phyloP scores from a whole-genome alignment of 768 basidiomycete species.

The Phanerodontia chrysosporium region DNA sequence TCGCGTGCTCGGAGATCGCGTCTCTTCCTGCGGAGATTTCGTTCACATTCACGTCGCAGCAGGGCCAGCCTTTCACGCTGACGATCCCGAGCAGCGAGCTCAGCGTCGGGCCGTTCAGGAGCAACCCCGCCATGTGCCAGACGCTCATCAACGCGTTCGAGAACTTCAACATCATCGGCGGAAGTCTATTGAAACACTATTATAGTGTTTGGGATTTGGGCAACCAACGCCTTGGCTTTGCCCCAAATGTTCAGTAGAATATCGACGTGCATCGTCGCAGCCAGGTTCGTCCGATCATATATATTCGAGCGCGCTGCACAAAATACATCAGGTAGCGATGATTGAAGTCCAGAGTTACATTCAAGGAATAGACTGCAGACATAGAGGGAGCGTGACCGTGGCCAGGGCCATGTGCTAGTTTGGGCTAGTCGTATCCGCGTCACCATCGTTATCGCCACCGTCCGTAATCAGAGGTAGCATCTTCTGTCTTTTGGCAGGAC shows the following conservation, averaged over 20 bases:
- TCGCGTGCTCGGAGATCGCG: slow-evolving; percentile 43
- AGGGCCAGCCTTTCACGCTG: slow-evolving; percentile 46
- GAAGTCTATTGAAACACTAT: slow-evolving; percentile 55
- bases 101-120: slow-evolving; percentile 53
- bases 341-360: too few relatives aligned
- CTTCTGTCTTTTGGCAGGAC: too few relatives aligned
- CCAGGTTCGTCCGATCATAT: too few relatives aligned
- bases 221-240: slow-evolving; percentile 47
- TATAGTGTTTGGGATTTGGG: slow-evolving; percentile 58
- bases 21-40: slow-evolving; percentile 48
- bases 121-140: slow-evolving; percentile 45
- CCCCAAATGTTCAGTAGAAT: slow-evolving; percentile 27
- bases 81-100: slow-evolving; percentile 56
- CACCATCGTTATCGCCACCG: too few relatives aligned
- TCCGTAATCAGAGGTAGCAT: too few relatives aligned
- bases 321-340: too few relatives aligned
- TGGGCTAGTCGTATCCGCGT: too few relatives aligned
- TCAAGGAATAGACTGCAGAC: too few relatives aligned
- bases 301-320: too few relatives aligned
- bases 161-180: slow-evolving; percentile 46
- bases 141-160: slow-evolving; percentile 59
- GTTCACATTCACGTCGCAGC: slow-evolving; percentile 49
- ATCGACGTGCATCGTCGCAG: not conserved
- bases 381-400: too few relatives aligned
- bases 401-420: too few relatives aligned